A percentile compares a stretch with the other conserved stretches of the same genome.
Conservation (phyloP, 2,329 filamentous ascomycete genomes). For the Aureobasidium sp. region DNA sequence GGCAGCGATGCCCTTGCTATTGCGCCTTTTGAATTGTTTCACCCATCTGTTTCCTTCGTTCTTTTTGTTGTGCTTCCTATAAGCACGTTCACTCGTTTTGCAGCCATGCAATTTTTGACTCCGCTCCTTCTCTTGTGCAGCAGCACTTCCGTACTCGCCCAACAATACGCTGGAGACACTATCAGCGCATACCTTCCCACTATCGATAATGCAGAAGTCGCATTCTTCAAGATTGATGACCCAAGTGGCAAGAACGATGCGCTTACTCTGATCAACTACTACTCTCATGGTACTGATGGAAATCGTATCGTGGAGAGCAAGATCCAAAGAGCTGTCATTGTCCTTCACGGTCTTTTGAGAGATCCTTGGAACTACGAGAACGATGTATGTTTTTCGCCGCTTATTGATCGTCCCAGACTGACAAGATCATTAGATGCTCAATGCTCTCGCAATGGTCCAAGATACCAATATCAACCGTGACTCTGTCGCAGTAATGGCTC, state of each 20-base stretch:
- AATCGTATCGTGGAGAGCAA: constrained; percentile 23
- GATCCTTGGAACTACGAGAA: constrained; percentile 31
- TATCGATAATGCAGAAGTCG: constrained; percentile 28
- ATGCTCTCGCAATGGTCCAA: constrained; percentile 26
- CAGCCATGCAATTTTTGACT: constrained; percentile 1
- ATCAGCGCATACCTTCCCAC: constrained; percentile 26
- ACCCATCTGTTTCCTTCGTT: not conserved
- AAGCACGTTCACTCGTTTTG: constrained; percentile 11
- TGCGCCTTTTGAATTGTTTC: not conserved
- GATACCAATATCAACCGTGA: constrained; percentile 26
- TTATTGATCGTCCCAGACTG: not conserved
- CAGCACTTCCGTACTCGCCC: constrained; percentile 17
- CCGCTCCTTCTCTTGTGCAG: constrained; percentile 1
- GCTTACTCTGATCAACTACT: constrained; percentile 32
- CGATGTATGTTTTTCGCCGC: constrained; percentile 2
- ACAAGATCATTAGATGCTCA: constrained; percentile 22
- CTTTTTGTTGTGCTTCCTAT: not conserved
- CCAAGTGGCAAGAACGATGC: constrained; percentile 22
- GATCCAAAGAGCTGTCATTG: constrained; percentile 29
- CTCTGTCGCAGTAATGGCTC: constrained; percentile 28
- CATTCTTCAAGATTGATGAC: constrained; percentile 29
- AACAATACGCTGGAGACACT: constrained; percentile 29
- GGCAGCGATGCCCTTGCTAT: not conserved
- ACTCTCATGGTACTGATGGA: constrained; percentile 25
- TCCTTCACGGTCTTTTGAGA: constrained; percentile 30